Evolutionary conservation across 2,329 filamentous ascomycete genomes (phyloP).

Genomic region (Cadophora luteo-olivacea): DNA sequence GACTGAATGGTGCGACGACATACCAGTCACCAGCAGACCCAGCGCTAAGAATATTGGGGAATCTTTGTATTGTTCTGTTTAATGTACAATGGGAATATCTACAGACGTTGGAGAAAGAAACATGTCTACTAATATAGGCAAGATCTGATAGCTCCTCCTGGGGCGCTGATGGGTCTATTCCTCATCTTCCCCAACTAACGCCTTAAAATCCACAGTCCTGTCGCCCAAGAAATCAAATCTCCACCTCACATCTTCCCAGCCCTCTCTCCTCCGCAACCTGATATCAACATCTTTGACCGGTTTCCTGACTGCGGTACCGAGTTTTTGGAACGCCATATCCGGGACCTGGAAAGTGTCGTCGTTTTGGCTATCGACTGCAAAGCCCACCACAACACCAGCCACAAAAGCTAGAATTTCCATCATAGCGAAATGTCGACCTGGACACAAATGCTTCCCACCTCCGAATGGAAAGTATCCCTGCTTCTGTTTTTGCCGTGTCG

Average conservation of each 20-base stretch:
- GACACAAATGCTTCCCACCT: constrained; percentile 50
- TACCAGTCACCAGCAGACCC: too few relatives aligned
- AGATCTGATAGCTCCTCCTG: background rate
- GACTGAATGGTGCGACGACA: too few relatives aligned
- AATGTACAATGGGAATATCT: background rate
- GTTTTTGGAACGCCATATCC: constrained; percentile 32
- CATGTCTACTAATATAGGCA: background rate
- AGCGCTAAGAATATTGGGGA: too few relatives aligned
- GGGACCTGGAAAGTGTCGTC: constrained; percentile 26
- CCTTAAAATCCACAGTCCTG: constrained; percentile 27
- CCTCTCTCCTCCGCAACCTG: constrained; percentile 30
- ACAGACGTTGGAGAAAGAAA: background rate
- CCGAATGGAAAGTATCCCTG: constrained; percentile 49
- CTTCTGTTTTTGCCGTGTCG: constrained; percentile 30
- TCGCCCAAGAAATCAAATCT: constrained; percentile 28
- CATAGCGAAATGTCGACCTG: constrained; percentile 49
- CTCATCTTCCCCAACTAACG: constrained; percentile 13
- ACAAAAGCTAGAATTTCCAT: constrained; percentile 48
- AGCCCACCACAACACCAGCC: constrained; percentile 44
- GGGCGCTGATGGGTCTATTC: background rate
- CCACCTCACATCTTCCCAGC: constrained; percentile 40
- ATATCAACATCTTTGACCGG: constrained; percentile 36
- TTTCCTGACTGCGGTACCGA: constrained; percentile 39
- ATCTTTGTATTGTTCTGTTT: background rate
- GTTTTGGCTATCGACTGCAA: constrained; percentile 31